phyloP scores from a whole-genome alignment of 305 asterid species.

The Solanum hybrid region DNA sequence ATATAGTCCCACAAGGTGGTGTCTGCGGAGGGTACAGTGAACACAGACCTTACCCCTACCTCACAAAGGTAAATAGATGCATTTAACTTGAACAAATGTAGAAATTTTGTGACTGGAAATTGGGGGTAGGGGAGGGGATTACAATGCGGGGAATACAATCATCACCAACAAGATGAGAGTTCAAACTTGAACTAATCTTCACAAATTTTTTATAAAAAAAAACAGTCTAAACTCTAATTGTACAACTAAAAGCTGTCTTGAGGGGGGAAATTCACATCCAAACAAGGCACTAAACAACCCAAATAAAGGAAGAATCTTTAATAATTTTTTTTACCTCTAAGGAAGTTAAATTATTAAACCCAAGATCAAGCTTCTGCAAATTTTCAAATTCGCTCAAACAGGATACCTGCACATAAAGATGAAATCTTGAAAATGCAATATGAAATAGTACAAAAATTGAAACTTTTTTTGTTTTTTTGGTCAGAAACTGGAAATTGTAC shows the following conservation, averaged over 20 bases:
- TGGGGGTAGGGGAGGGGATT: background rate
- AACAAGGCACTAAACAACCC: background rate
- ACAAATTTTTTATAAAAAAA: background rate
- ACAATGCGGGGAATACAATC: background rate
- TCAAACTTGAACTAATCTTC: background rate
- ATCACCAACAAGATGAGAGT: background rate
- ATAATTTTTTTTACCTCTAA: constrained; percentile 42
- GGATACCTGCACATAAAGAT: constrained; percentile 47
- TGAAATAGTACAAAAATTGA: background rate
- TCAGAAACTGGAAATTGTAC: constrained; percentile 21
- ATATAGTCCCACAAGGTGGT: background rate
- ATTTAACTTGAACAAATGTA: background rate
- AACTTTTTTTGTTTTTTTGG: background rate
- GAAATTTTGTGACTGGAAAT: too few relatives aligned
- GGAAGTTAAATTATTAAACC: constrained; percentile 67
- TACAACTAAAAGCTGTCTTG: background rate
- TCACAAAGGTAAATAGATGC: background rate
- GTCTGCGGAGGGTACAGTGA: background rate
- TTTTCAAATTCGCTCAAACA: constrained; percentile 76
- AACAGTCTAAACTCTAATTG: background rate
- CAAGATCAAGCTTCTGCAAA: constrained; percentile 73
- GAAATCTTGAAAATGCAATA: background rate
- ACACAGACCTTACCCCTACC: background rate
- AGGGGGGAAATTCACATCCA: background rate
- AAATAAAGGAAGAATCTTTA: background rate